Evolutionary conservation across 73 alveolate genomes (phyloP).

Genomic region (Stentor roeselii): DNA sequence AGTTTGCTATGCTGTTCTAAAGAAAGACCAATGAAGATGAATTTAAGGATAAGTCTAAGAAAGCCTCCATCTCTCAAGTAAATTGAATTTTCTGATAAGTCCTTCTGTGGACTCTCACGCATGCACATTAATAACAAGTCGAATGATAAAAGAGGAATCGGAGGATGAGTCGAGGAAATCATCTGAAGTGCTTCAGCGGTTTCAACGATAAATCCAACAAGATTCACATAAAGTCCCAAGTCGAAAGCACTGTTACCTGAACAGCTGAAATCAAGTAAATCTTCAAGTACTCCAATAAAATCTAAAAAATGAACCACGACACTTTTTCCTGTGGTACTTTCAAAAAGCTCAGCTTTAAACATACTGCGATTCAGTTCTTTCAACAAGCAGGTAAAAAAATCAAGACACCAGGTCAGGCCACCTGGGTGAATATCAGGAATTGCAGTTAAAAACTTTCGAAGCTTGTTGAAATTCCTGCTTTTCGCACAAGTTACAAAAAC

Average conservation of each 20-base stretch:
- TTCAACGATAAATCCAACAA: not conserved
- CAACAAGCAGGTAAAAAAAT: not conserved
- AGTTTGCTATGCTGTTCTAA: not conserved
- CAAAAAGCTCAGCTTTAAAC: not conserved
- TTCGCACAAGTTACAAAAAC: not conserved
- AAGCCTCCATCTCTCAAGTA: conserved; percentile 27
- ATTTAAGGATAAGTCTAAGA: not conserved
- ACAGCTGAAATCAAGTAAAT: not conserved
- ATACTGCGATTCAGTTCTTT: not conserved
- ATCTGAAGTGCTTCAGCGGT: not conserved
- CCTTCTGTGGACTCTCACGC: not conserved
- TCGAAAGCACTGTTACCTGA: not conserved
- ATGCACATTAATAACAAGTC: not conserved
- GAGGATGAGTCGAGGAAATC: not conserved
- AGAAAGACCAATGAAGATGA: not conserved
- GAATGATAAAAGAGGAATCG: not conserved
- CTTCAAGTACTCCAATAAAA: not conserved
- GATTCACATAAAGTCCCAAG: not conserved
- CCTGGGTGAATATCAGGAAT: not conserved
- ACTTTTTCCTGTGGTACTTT: not conserved
- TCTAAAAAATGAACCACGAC: not conserved
- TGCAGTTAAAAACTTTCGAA: not conserved
- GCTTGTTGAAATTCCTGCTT: conserved; percentile 1
- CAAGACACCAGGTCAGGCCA: not conserved
- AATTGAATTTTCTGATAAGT: not conserved